Evolutionary conservation across 2,329 filamentous ascomycete species (phyloP).

Genomic region (Dothideomycetes sp.): DNA sequence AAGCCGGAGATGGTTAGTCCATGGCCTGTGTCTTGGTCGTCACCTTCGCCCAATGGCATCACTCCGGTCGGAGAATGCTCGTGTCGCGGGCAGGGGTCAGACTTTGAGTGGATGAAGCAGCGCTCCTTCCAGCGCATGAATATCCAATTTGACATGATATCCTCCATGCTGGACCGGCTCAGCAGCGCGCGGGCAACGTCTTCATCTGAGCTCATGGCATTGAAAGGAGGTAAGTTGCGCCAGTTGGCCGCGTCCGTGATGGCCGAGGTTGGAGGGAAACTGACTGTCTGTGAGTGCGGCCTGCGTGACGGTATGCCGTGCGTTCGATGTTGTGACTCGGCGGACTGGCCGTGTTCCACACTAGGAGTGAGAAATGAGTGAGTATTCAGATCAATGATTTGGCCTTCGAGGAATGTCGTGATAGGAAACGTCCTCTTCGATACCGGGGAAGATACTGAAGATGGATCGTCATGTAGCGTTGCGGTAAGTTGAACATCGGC

Average conservation of each 20-base stretch:
- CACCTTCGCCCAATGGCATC: constrained; percentile 11
- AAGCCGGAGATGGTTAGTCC: constrained; percentile 44
- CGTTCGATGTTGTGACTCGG: not conserved
- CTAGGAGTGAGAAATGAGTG: constrained; percentile 39
- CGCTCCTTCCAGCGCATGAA: constrained; percentile 48
- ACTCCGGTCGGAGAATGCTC: not conserved
- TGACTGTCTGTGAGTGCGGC: not conserved
- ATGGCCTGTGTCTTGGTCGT: constrained; percentile 22
- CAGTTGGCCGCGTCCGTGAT: constrained; percentile 37
- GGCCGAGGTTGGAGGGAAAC: constrained; percentile 18
- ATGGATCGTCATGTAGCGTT: constrained; percentile 12
- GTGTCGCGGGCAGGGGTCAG: constrained; percentile 13
- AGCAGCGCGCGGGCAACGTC: constrained; percentile 34
- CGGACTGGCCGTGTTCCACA: constrained; percentile 9
- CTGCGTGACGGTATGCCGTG: not conserved
- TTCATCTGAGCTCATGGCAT: constrained; percentile 18
- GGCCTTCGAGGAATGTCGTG: constrained; percentile 56
- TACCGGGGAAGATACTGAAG: constrained; percentile 15
- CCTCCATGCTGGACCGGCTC: constrained; percentile 25
- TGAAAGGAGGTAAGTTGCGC: constrained; percentile 32
- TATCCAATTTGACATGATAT: constrained; percentile 37
- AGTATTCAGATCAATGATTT: constrained; percentile 51
- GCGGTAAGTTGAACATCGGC: constrained; percentile 7
- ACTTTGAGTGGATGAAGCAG: constrained; percentile 31
- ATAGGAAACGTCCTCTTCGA: constrained; percentile 40